Evolutionary conservation across 2,329 filamentous ascomycete genomes (phyloP).

Genomic region (Epicoccum sorghinum): DNA sequence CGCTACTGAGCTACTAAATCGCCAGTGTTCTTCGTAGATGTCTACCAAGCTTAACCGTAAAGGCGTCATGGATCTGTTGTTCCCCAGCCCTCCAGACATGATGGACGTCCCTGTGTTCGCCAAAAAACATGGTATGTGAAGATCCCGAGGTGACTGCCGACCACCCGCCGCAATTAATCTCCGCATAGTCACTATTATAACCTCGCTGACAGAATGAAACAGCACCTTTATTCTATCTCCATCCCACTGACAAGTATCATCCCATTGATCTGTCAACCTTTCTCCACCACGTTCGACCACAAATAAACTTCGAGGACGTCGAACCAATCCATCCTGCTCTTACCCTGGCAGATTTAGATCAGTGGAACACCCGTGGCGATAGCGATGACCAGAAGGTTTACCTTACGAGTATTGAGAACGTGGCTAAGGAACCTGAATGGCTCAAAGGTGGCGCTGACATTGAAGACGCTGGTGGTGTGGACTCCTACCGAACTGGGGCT

Average conservation of each 20-base stretch:
- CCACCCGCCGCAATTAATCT: no score
- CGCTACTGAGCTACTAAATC: no score
- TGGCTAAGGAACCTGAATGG: slow-evolving; percentile 45
- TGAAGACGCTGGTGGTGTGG: background rate
- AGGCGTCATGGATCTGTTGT: no score
- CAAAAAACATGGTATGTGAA: background rate
- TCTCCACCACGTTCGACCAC: slow-evolving; percentile 45
- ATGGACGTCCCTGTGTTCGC: background rate
- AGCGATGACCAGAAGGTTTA: slow-evolving; percentile 43
- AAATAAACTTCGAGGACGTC: slow-evolving; percentile 32
- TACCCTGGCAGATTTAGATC: slow-evolving; percentile 47
- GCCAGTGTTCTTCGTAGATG: no score
- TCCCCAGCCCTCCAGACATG: background rate
- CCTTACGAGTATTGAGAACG: slow-evolving; percentile 48
- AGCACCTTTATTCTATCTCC: slow-evolving; percentile 51
- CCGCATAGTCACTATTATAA: no score
- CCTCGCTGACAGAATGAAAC: background rate
- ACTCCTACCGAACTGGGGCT: slow-evolving; percentile 50
- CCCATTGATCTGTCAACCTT: slow-evolving; percentile 49
- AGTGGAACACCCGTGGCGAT: slow-evolving; percentile 22
- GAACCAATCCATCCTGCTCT: slow-evolving; percentile 29
- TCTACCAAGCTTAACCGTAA: no score
- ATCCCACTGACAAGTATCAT: slow-evolving; percentile 45
- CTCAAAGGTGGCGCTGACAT: slow-evolving; percentile 48
- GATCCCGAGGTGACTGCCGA: no score